Evolutionary conservation across 805 yeast genomes (phyloP).

Genomic region (Candida sphagnicola): DNA sequence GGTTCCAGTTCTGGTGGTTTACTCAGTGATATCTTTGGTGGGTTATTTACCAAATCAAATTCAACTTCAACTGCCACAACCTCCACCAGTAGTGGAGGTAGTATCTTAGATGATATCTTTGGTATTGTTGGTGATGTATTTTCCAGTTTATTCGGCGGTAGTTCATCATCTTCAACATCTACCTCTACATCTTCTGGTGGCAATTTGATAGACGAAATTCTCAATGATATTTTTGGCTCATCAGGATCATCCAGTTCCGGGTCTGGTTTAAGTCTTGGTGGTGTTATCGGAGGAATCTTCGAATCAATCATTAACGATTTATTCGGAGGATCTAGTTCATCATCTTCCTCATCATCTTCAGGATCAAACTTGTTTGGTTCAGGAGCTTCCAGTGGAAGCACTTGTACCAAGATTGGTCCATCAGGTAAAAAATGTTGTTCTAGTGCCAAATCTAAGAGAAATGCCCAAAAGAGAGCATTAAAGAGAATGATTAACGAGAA

Average conservation of each 20-base stretch:
- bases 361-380: slow-evolving; percentile 6
- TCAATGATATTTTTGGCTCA: slow-evolving; percentile 4
- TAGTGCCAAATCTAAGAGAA: slow-evolving; percentile 13
- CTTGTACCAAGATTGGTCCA: slow-evolving; percentile 3
- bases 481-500: slow-evolving; percentile 15
- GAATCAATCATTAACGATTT: slow-evolving; percentile 2
- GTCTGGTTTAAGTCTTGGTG: slow-evolving; percentile 4
- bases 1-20: slow-evolving; percentile 8
- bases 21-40: slow-evolving; percentile 10
- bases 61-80: slow-evolving; percentile 9
- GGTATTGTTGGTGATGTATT: slow-evolving; percentile 10
- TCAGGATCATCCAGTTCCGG: slow-evolving; percentile 7
- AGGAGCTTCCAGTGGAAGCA: slow-evolving; percentile 3
- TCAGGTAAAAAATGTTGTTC: slow-evolving; percentile 20
- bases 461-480: slow-evolving; percentile 20
- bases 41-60: slow-evolving; percentile 4
- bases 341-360: slow-evolving; percentile 5
- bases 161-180: slow-evolving; percentile 5
- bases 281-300: slow-evolving; percentile 3
- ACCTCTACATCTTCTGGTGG: slow-evolving; percentile 7
- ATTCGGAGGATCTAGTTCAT: slow-evolving; percentile 1
- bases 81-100: slow-evolving; percentile 2
- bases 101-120: slow-evolving; percentile 10
- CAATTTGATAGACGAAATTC: slow-evolving; percentile 6
- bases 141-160: slow-evolving; percentile 9